Evolutionary conservation across 2,329 filamentous ascomycete genomes (phyloP).

Genomic region (Fusarium sacchari): DNA sequence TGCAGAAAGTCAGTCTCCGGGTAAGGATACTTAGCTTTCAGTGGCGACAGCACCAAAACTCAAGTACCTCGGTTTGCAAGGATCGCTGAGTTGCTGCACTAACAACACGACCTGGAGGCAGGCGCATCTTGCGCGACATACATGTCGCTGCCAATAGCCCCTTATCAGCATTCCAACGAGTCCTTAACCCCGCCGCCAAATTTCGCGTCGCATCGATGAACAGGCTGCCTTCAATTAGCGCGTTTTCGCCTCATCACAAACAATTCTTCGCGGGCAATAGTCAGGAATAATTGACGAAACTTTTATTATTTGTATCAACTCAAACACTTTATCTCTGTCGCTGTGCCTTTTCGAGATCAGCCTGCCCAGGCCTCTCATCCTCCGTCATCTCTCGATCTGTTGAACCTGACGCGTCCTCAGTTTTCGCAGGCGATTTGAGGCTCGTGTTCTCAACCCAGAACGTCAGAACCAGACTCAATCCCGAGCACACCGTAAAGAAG

Average conservation of each 20-base stretch:
- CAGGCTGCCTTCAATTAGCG: accelerated
- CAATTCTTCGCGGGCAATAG: accelerated
- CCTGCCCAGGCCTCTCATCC: neutral
- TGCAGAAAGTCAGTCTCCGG: accelerated
- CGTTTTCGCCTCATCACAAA: neutral
- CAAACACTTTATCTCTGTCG: neutral
- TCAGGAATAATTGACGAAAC: neutral
- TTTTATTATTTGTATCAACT: neutral
- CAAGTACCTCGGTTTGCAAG: accelerated
- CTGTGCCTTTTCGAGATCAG: neutral
- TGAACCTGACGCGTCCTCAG: neutral
- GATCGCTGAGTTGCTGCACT: accelerated
- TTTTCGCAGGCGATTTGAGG: neutral
- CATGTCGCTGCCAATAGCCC: accelerated
- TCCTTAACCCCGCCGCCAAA: too few species aligned
- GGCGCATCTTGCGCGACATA: accelerated
- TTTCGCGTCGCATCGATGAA: neutral
- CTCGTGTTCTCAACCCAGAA: constrained; percentile 1
- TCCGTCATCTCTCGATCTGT: neutral
- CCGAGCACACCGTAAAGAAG: neutral
- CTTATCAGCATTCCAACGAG: too few species aligned
- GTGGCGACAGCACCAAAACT: accelerated
- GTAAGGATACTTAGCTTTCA: accelerated
- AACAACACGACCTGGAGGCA: accelerated
- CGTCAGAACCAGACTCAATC: neutral